Percentiles rank a stretch among this genome's conserved stretches.
Evolutionary conservation across 2,329 filamentous ascomycete genomes (phyloP).

Genomic region (Verticillium nonalfalfae): DNA sequence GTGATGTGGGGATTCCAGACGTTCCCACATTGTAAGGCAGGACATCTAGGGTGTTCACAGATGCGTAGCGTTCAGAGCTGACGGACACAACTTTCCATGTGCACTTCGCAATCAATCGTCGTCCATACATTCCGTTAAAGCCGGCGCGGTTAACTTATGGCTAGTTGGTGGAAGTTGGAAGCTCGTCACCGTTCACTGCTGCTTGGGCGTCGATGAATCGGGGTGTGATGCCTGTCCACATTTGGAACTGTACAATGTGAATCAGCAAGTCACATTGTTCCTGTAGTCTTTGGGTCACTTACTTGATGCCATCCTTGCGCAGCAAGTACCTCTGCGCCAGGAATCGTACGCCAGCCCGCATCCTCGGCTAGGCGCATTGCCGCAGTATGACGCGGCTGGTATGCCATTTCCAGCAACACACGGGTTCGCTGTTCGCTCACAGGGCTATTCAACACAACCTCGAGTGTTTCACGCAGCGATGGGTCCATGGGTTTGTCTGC

Average conservation of each 20-base stretch:
- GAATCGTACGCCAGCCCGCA: slow-evolving; percentile 74
- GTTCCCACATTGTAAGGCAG: too few relatives aligned
- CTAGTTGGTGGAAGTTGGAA: background rate
- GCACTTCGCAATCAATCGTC: too few relatives aligned
- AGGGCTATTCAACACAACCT: slow-evolving; percentile 39
- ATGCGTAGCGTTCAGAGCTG: too few relatives aligned
- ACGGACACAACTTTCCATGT: too few relatives aligned
- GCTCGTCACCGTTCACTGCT: slow-evolving; percentile 41
- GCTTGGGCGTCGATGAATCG: slow-evolving; percentile 63
- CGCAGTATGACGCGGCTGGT: slow-evolving; percentile 78
- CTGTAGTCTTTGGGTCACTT: slow-evolving; percentile 21
- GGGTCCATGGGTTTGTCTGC: slow-evolving; percentile 78
- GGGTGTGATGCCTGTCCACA: slow-evolving; percentile 78
- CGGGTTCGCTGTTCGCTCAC: slow-evolving; percentile 32
- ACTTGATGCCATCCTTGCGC: slow-evolving; percentile 88
- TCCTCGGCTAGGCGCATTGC: slow-evolving; percentile 78
- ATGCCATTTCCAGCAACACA: slow-evolving; percentile 90
- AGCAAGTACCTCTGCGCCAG: slow-evolving; percentile 82
- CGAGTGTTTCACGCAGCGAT: slow-evolving; percentile 59
- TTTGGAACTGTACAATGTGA: slow-evolving; percentile 53
- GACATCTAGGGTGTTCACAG: too few relatives aligned
- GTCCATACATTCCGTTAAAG: too few relatives aligned
- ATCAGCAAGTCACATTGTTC: slow-evolving; percentile 13
- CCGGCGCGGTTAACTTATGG: background rate
- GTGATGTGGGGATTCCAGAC: too few relatives aligned